Conservation (phyloP, 2,329 filamentous ascomycete species). For the Cladophialophora yegresii region DNA sequence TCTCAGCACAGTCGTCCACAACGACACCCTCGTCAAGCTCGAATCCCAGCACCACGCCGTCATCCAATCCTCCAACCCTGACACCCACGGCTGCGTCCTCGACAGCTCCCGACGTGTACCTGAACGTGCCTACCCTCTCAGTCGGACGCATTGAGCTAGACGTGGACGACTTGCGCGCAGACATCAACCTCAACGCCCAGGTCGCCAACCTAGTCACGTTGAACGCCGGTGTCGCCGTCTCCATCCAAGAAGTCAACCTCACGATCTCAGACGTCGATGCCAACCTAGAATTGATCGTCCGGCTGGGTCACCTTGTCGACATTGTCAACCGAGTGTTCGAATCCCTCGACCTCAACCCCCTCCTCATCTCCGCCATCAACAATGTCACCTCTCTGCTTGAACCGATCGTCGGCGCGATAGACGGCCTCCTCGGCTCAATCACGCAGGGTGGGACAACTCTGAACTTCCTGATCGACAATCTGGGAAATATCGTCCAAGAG, state of each 20-base stretch:
- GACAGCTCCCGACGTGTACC: slow-evolving; percentile 56
- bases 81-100: slow-evolving; percentile 35
- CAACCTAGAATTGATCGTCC: slow-evolving; percentile 61
- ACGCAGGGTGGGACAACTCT: slow-evolving; percentile 58
- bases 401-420: slow-evolving; percentile 59
- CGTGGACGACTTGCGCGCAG: slow-evolving; percentile 60
- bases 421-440: slow-evolving; percentile 61
- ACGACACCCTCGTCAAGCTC: background rate
- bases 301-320: slow-evolving; percentile 61
- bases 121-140: slow-evolving; percentile 60
- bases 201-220: slow-evolving; percentile 60
- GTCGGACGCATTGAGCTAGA: slow-evolving; percentile 62
- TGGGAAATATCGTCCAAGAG: slow-evolving; percentile 65
- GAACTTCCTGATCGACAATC: slow-evolving; percentile 61
- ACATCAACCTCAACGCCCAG: slow-evolving; percentile 62
- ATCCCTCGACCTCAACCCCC: slow-evolving; percentile 62
- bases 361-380: slow-evolving; percentile 60
- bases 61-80: slow-evolving; percentile 38
- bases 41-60: slow-evolving; percentile 30
- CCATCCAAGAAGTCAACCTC: slow-evolving; percentile 58
- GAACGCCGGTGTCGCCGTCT: slow-evolving; percentile 54
- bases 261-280: slow-evolving; percentile 63
- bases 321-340: slow-evolving; percentile 64
- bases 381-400: slow-evolving; percentile 57
- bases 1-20: slow-evolving; percentile 4